phyloP scores from a whole-genome alignment of 176 grass and related monocot genomes.

The Ampelocalamus luodianensis region DNA sequence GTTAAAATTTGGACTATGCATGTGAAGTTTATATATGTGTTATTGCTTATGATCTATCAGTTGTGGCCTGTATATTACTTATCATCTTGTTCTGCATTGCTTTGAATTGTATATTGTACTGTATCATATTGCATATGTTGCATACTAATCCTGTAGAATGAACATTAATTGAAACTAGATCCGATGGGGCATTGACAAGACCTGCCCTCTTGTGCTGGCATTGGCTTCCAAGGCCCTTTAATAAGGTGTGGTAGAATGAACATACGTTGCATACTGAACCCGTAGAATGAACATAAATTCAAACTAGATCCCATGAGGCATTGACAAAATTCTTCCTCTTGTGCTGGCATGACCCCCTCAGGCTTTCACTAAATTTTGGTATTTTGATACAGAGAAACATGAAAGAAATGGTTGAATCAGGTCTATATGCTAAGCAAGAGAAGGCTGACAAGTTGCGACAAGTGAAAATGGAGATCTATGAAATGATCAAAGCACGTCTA shows the following conservation, averaged over 20 bases:
- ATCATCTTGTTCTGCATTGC: constrained; percentile 14
- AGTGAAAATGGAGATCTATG: constrained; percentile 74
- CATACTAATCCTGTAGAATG: neutral
- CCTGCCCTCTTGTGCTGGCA: neutral
- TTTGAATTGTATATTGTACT: neutral
- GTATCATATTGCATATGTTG: neutral
- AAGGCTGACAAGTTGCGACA: constrained; percentile 73
- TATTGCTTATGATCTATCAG: constrained; percentile 4
- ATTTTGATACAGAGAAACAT: constrained; percentile 67
- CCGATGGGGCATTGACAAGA: neutral
- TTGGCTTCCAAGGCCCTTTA: neutral
- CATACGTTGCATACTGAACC: neutral
- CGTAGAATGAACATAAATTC: neutral
- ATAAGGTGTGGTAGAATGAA: neutral
- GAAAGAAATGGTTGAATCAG: constrained; percentile 82
- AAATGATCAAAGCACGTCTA: constrained; percentile 70
- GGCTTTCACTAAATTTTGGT: constrained; percentile 14
- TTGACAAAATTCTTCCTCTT: neutral
- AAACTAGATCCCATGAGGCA: neutral
- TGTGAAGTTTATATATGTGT: neutral
- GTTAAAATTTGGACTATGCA: constrained; percentile 14
- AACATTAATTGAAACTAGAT: neutral
- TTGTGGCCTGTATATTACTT: neutral
- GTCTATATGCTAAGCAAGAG: constrained; percentile 73
- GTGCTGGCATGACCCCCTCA: neutral